These are phyloP conservation scores for Phanerochaete carnosa DNA, from an alignment of 768 basidiomycete species.

Conservation along the genomic window DNA sequence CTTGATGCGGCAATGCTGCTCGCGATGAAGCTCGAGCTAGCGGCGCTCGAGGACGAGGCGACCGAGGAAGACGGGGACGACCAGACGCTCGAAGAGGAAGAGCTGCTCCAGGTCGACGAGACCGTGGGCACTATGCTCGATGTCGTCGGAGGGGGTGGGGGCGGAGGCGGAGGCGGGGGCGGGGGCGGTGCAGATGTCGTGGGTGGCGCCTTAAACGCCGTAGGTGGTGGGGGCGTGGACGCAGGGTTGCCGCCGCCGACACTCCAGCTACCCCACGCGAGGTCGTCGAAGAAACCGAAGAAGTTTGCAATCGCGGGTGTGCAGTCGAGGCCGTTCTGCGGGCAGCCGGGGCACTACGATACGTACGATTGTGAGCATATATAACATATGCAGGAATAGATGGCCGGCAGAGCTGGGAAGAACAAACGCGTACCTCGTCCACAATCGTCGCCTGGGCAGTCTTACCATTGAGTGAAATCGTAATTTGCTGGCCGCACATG, in stretches of 20 bases:
- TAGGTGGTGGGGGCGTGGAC: neutral
- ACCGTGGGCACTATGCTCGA: slow-evolving; percentile 1
- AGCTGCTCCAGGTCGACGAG: neutral
- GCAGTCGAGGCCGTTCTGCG: slow-evolving; percentile 55
- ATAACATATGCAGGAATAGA: too few relatives aligned
- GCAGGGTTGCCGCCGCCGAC: slow-evolving; percentile 19
- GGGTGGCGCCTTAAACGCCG: slow-evolving; percentile 7
- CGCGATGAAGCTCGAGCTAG: neutral
- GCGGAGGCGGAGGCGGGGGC: neutral
- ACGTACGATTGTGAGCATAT: neutral
- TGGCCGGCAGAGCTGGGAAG: neutral
- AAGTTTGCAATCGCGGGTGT: slow-evolving; percentile 49
- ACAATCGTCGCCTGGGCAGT: slow-evolving; percentile 52
- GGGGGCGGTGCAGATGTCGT: neutral
- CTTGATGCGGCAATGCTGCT: neutral
- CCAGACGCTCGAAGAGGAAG: neutral
- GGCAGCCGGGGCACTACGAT: slow-evolving; percentile 57
- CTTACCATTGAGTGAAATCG: slow-evolving; percentile 59
- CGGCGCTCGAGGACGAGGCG: neutral
- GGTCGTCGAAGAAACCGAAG: slow-evolving; percentile 37
- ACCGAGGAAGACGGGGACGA: neutral
- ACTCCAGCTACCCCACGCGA: slow-evolving; percentile 48
- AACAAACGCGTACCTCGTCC: slow-evolving; percentile 47
- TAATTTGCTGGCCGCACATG: slow-evolving; percentile 56
- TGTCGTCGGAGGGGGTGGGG: slow-evolving; percentile 12